Evolutionary conservation across 2,329 filamentous ascomycete species (phyloP).

Genomic region (Coniochaeta ligniaria): DNA sequence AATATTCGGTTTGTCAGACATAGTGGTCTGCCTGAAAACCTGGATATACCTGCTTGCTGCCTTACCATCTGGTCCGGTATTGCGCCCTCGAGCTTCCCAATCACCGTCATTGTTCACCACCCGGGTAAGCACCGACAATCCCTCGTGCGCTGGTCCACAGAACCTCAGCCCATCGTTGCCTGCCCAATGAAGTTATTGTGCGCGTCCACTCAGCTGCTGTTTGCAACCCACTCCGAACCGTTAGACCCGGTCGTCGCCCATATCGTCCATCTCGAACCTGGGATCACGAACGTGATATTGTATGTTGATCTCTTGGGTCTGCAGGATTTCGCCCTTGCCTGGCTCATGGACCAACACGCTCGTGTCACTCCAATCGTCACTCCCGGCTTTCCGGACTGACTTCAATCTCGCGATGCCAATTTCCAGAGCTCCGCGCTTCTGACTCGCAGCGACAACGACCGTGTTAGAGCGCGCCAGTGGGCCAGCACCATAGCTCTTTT

Average conservation of each 20-base stretch:
- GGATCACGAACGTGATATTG: constrained; percentile 1
- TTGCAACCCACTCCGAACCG: background rate
- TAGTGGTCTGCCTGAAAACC: background rate
- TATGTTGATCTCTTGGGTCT: constrained; percentile 8
- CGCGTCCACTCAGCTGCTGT: background rate
- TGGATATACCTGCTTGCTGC: background rate
- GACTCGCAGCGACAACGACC: background rate
- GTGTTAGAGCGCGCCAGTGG: constrained; percentile 2
- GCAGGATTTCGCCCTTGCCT: constrained; percentile 1
- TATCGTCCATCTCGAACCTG: background rate
- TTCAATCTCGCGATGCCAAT: background rate
- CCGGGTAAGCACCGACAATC: background rate
- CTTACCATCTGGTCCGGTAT: background rate
- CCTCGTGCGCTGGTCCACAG: background rate
- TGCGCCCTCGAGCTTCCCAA: background rate
- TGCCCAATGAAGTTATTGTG: background rate
- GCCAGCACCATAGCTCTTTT: background rate
- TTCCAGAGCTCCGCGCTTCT: background rate
- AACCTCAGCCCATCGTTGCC: background rate
- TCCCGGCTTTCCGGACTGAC: background rate
- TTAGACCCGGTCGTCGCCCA: background rate
- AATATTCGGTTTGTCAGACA: background rate
- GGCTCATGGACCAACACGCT: background rate
- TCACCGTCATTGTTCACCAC: background rate
- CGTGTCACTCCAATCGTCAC: background rate